These are phyloP conservation scores for Enterocytospora artemiae DNA, from an alignment of 371 early-diverging fungal genomes.

Conservation along the genomic window DNA sequence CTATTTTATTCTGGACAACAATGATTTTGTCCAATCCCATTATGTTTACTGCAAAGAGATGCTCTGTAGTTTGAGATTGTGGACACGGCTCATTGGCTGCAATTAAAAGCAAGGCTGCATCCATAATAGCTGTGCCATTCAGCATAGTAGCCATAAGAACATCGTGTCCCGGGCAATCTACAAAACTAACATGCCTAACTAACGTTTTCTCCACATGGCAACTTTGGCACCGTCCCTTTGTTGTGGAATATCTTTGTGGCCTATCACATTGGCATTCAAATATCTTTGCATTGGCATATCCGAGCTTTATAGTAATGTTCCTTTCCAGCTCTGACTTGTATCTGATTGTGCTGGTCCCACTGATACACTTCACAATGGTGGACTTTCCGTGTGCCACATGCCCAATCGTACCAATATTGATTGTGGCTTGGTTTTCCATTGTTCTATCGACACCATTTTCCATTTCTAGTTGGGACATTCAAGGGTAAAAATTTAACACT, in stretches of 20 bases:
- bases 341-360: constrained; percentile 92
- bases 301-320: constrained; percentile 99
- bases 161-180: constrained; percentile 99
- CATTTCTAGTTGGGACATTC: no score
- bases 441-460: constrained; percentile 9
- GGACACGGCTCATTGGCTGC: constrained; percentile 99
- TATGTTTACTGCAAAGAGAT: constrained; percentile 97
- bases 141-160: constrained; percentile 99
- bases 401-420: constrained; percentile 98
- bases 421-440: constrained; percentile 63
- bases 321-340: constrained; percentile 97
- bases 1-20: constrained; percentile 98
- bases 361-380: constrained; percentile 95
- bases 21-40: constrained; percentile 94
- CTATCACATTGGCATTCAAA: constrained; percentile 55
- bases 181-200: constrained; percentile 89
- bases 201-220: constrained; percentile 64
- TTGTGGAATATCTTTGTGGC: constrained; percentile 52
- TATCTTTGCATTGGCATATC: constrained; percentile 98
- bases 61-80: constrained; percentile 98
- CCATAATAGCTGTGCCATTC: constrained; percentile 99
- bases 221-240: constrained; percentile 74
- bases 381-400: constrained; percentile 99
- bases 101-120: constrained; percentile 92
- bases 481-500: no score